A percentile compares a stretch with the other conserved stretches of the same genome.
These are phyloP conservation scores for Cercophora newfieldiana DNA, from an alignment of 495 filamentous ascomycete genomes.

Conservation along the genomic window DNA sequence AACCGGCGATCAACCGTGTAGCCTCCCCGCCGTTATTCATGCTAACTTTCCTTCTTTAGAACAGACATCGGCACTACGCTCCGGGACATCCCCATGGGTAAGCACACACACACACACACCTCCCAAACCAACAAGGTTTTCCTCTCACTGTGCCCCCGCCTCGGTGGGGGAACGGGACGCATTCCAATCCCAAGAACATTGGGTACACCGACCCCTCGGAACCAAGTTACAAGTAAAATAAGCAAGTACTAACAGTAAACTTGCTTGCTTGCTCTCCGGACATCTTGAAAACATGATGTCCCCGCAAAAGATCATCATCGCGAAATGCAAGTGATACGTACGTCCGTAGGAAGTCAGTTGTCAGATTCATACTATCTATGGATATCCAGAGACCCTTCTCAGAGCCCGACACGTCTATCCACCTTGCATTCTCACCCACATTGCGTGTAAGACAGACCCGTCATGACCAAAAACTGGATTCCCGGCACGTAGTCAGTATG, in stretches of 20 bases:
- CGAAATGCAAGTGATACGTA: background rate
- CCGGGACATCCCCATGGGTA: background rate
- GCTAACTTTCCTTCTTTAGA: background rate
- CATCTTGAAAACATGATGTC: background rate
- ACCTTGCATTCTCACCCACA: too few species aligned
- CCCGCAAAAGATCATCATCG: background rate
- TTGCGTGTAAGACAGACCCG: background rate
- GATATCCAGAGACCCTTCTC: background rate
- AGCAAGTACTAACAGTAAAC: too few species aligned
- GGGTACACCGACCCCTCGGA: background rate
- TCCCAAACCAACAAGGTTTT: background rate
- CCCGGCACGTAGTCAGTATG: background rate
- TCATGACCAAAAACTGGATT: background rate
- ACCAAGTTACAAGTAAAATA: background rate
- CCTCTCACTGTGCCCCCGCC: background rate
- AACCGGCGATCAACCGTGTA: background rate
- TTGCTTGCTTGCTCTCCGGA: background rate
- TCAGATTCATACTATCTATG: background rate
- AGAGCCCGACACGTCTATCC: background rate
- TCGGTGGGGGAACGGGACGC: background rate
- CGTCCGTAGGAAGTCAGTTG: background rate
- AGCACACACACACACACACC: too few species aligned
- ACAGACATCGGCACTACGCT: background rate
- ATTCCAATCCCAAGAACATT: background rate
- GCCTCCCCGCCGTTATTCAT: background rate